Base-by-base conservation (phyloP, 164 flowering plant species). In the Magnolia kwangsiensis region DNA sequence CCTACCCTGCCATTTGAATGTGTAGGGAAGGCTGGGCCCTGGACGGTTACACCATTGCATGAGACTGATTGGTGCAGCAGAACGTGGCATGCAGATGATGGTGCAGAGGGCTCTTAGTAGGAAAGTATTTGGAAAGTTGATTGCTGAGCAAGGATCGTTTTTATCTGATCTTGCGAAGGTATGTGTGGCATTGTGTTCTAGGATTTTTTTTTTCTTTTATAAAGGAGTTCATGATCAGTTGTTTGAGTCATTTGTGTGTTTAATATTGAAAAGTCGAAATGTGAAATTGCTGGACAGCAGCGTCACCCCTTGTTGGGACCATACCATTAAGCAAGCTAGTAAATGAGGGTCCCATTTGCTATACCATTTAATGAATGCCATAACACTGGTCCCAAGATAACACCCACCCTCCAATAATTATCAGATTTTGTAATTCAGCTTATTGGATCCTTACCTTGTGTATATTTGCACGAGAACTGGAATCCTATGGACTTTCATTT, bases 41-140 rank as follows among this genome's bases (percentile, higher is more conserved):
- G 99, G 99, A 80, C 89, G 99, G 82, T 75, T 96, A 85, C 99
- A 96, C 86, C 99, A 94, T 76, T 96, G 99, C 90, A 94, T 96
- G 80, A 51, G 80, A 67, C 31, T 68, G 67, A 73, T 78, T 50
- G 80, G 80, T 61, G 72, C 80, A 6, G 80, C 80, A 78, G 80
- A 78, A 74, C 80, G 76, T 68, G 80, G 72, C 8, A 73, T 78
- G 72, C 72, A 55, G 67, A 67, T 78, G 72, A 90, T 90, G 92
- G 93, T 83, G 76, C 85, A 88, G 81, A 89, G 99, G 83, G 97
- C 98, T 75, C 86, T 91, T 73, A 80, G 80, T 63, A 87, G 99
- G 83, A 89, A 78, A 83, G 89, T 88, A 3, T 96, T 96, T 84
- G 98, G 95, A 66, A 96, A 91, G 79, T 79, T 90, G 82, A 94